Evolutionary conservation across 768 basidiomycete genomes (phyloP), one percentile per base, ranked within the genome.

Genomic region (Antrodiella citrinella): DNA sequence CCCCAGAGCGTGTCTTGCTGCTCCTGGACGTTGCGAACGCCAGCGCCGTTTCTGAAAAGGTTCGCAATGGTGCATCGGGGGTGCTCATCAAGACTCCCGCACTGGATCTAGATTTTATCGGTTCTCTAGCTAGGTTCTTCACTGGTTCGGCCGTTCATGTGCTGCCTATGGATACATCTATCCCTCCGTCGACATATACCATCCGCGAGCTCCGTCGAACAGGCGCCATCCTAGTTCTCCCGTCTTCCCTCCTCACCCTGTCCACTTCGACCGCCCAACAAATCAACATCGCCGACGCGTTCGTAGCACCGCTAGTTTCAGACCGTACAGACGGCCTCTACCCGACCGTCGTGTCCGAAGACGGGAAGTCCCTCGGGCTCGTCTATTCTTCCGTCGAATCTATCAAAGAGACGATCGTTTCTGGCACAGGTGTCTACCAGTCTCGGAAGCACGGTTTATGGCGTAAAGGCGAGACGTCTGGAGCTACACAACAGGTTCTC

Each of bases 381-480:
- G 96, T 97, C 26, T 99, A 99, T 70, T 98, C 96, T 10, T 98
- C 95, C 19, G 59, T 66, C 47, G 83, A 86, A 57, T 95, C 93
- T 3, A 75, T 98, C 58, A 77, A 76, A 45, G 90, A 94, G 65
- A 86, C 88, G 57, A 91, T 99, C 64, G 53, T 81, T 30, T 84
- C 91, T 2, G 91, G 92, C 22, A 85, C 84, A 62, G 96, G 96
- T 13, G 85, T 95, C 11, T 99, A 99, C 64, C 93, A 97, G 63
- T 97, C 94, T 18, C 82, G 96, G 53, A 92, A 90, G 63, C 91
- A 95, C 60, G 94, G 94, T 13, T 71, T 98, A 25, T 99, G 96
- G 96, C 74, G 87, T 46, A 99, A 99, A 64, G 96, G 96, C 13
- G 94, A 91, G 69, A 94, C 93, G 0, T 94, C 91, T 13, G 95